A percentile compares a stretch with the other conserved stretches of the same genome.
phyloP scores from a whole-genome alignment of 148 eudicot species.

The Vaccinium corymbosum region DNA sequence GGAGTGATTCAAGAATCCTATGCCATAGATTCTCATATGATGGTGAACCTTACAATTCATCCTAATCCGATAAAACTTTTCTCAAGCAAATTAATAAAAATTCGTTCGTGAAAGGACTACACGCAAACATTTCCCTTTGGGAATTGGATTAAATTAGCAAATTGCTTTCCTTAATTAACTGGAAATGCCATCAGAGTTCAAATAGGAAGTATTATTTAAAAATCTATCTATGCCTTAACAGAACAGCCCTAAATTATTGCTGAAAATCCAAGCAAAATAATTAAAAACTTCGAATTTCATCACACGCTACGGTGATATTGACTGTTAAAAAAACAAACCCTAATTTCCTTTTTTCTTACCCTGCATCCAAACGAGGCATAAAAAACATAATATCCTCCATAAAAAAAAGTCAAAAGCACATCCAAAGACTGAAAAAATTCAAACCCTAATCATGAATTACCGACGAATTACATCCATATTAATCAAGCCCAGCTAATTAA shows the following conservation, averaged over 20 bases:
- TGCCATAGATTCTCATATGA: neutral
- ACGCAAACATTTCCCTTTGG: neutral
- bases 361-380: neutral
- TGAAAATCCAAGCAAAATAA: neutral
- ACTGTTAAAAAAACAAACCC: neutral
- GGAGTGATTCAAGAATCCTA: neutral
- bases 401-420: neutral
- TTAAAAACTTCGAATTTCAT: neutral
- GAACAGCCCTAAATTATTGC: neutral
- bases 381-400: neutral
- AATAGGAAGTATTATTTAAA: neutral
- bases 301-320: neutral
- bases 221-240: neutral
- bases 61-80: neutral
- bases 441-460: slow-evolving; percentile 1
- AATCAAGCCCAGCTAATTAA: slow-evolving; percentile 5
- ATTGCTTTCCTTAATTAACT: neutral
- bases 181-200: neutral
- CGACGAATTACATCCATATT: neutral
- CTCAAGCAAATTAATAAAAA: neutral
- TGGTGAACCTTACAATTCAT: neutral
- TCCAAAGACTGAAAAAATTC: neutral
- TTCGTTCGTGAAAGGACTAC: neutral
- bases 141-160: neutral
- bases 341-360: neutral